Evolutionary conservation across 345 rosid species (phyloP).

Genomic region (sweet orange (Citrus sinensis)): DNA sequence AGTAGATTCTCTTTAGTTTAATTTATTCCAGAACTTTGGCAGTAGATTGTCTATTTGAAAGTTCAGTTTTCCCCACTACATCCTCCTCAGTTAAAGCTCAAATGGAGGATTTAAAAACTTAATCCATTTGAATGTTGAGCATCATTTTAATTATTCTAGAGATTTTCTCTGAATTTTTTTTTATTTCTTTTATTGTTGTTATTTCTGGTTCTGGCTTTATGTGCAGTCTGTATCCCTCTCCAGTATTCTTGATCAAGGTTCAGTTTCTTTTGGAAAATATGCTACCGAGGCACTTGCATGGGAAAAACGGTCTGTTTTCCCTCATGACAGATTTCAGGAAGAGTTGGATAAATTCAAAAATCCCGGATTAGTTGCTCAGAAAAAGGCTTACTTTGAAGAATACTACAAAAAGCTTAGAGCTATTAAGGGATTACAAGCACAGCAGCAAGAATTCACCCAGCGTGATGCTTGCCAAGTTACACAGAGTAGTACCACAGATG

Average conservation of each 20-base stretch:
- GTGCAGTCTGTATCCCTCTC: constrained; percentile 7
- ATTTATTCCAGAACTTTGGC: neutral
- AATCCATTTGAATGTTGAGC: neutral
- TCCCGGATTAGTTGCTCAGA: constrained; percentile 30
- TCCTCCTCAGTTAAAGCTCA: neutral
- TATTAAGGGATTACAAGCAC: constrained; percentile 18
- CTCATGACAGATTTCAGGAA: constrained; percentile 21
- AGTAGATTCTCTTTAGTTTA: neutral
- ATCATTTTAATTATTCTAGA: neutral
- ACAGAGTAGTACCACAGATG: neutral
- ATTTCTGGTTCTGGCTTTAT: neutral
- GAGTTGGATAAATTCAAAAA: constrained; percentile 21
- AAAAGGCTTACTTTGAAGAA: constrained; percentile 31
- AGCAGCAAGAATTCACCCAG: constrained; percentile 7
- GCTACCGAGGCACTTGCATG: constrained; percentile 21
- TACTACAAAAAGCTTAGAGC: constrained; percentile 19
- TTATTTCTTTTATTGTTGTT: neutral
- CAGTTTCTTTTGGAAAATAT: constrained; percentile 26
- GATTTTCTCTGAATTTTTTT: neutral
- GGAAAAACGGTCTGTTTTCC: constrained; percentile 28
- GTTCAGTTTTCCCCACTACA: neutral
- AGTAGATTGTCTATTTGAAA: neutral
- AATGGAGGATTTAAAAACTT: neutral
- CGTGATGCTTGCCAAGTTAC: neutral
- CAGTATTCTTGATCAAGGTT: constrained; percentile 13